Evolutionary conservation across 805 yeast genomes (phyloP).

Genomic region (Nakazawaea sp.): DNA sequence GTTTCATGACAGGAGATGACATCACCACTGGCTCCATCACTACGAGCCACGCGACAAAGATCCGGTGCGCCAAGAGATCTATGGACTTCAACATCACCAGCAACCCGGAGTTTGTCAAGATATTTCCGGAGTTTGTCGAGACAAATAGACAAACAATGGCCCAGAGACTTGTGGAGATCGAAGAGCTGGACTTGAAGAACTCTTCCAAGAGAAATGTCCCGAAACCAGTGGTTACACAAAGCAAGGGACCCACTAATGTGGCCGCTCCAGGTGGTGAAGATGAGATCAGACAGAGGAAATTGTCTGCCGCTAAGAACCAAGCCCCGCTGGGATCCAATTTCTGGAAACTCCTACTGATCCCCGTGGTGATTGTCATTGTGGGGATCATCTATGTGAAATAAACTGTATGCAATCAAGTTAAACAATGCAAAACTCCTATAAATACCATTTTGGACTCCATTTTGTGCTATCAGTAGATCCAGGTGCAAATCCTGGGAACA

Average conservation of each 20-base stretch:
- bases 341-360: no score
- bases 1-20: conserved; percentile 89
- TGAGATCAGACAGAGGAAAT: neutral
- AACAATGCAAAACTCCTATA: no score
- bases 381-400: no score
- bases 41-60: conserved; percentile 54
- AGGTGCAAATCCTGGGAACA: neutral
- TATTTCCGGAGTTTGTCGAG: conserved; percentile 64
- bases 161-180: conserved; percentile 6
- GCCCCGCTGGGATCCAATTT: no score
- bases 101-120: conserved; percentile 48
- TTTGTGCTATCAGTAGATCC: neutral
- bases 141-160: conserved; percentile 24
- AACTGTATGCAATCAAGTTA: no score
- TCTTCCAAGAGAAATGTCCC: no score
- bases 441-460: no score
- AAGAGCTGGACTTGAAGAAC: no score
- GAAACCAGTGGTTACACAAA: no score
- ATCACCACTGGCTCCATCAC: conserved; percentile 76
- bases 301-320: no score
- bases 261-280: neutral
- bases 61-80: conserved; percentile 50
- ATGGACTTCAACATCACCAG: conserved; percentile 50
- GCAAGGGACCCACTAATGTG: no score
- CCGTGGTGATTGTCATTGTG: no score